These are phyloP conservation scores for Stygiomarasmius scandens DNA, from an alignment of 1,284 basidiomycete genomes.

Conservation along the genomic window DNA sequence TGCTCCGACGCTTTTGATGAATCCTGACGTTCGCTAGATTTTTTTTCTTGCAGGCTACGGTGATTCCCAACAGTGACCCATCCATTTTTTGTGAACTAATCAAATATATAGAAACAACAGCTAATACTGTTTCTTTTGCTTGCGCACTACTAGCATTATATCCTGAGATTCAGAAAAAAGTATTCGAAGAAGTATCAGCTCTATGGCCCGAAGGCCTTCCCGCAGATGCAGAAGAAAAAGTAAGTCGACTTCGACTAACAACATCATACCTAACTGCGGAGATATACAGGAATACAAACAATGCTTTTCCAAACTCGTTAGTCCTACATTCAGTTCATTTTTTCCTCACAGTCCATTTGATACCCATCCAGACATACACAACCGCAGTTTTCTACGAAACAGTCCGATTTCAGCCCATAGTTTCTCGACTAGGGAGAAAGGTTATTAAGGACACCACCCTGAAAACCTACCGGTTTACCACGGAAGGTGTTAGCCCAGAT, in stretches of 20 bases:
- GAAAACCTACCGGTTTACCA: conserved; percentile 29
- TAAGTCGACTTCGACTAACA: conserved; percentile 19
- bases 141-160: conserved; percentile 46
- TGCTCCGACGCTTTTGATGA: background rate
- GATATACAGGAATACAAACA: conserved; percentile 34
- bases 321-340: background rate
- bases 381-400: conserved; percentile 45
- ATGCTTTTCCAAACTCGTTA: conserved; percentile 33
- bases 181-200: conserved; percentile 39
- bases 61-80: conserved; percentile 13
- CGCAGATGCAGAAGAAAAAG: conserved; percentile 15
- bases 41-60: conserved; percentile 48
- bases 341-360: background rate
- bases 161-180: conserved; percentile 45
- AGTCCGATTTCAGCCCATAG: conserved; percentile 41
- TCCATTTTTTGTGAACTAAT: background rate
- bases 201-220: conserved; percentile 35
- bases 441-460: conserved; percentile 37
- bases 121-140: conserved; percentile 45
- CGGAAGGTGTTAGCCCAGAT: no score
- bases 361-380: conserved; percentile 28
- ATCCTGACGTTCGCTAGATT: conserved; percentile 24
- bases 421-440: conserved; percentile 43
- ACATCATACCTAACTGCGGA: background rate
- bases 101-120: conserved; percentile 39